phyloP scores from a whole-genome alignment of 139 green algal genomes.

The Micractinium sp. region DNA sequence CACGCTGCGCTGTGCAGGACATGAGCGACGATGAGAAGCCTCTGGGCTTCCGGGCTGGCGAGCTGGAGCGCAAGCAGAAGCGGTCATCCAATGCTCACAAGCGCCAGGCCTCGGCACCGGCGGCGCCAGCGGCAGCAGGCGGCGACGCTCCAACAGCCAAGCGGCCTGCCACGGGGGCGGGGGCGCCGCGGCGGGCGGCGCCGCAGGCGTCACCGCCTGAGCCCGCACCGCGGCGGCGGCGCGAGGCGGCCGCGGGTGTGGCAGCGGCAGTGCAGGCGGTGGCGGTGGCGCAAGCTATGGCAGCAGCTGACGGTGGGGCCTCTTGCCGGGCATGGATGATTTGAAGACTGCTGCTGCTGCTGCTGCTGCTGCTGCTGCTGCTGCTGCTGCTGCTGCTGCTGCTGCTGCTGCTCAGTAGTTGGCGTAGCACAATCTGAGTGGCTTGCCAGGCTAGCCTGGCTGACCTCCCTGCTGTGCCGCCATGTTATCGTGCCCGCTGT shows the following conservation, averaged over 20 bases:
- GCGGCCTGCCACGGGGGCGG: neutral
- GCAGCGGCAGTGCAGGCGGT: neutral
- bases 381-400: neutral
- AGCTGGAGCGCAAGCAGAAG: slow-evolving; percentile 23
- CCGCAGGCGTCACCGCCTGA: neutral
- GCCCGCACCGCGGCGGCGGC: neutral
- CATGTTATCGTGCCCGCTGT: too few species aligned
- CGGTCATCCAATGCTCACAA: neutral
- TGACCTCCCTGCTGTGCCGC: too few species aligned
- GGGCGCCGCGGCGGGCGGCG: neutral
- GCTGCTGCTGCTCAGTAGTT: neutral
- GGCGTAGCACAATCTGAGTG: too few species aligned
- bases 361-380: neutral
- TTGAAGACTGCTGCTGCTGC: neutral
- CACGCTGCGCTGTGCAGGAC: slow-evolving; percentile 8
- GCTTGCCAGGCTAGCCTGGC: too few species aligned
- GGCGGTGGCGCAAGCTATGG: neutral
- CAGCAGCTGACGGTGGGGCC: slow-evolving; percentile 2
- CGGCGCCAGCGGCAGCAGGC: neutral
- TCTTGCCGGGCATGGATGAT: neutral
- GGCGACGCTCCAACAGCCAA: neutral
- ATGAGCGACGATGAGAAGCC: slow-evolving; percentile 40
- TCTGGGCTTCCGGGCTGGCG: neutral
- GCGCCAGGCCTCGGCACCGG: neutral
- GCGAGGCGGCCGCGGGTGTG: slow-evolving; percentile 8